phyloP scores from a whole-genome alignment of 2,329 filamentous ascomycete genomes.

The Aspergillus quadricinctus region DNA sequence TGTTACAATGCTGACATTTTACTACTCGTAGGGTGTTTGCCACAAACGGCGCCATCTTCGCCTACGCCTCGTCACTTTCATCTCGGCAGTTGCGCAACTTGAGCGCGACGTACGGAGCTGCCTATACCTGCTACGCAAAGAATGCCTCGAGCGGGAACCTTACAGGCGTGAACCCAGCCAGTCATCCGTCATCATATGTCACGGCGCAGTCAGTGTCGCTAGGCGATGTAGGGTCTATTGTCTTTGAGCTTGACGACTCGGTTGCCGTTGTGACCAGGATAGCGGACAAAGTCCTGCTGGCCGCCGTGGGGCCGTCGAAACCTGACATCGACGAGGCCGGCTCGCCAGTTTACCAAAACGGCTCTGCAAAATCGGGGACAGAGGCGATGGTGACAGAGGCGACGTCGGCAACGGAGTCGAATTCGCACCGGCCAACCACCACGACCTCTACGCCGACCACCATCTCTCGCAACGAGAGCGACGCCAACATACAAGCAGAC shows the following conservation, averaged over 20 bases:
- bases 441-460: slow-evolving; percentile 2
- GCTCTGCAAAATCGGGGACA: not conserved
- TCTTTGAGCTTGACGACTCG: slow-evolving; percentile 39
- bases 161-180: slow-evolving; percentile 40
- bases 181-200: slow-evolving; percentile 41
- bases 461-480: slow-evolving; percentile 9
- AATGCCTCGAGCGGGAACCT: slow-evolving; percentile 38
- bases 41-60: slow-evolving; percentile 43
- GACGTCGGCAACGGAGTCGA: not conserved
- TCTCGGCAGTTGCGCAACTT: slow-evolving; percentile 39
- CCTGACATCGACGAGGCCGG: slow-evolving; percentile 11
- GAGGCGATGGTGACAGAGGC: not conserved
- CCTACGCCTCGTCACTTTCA: slow-evolving; percentile 37
- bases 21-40: slow-evolving; percentile 34
- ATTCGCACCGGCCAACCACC: slow-evolving; percentile 4
- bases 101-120: slow-evolving; percentile 41
- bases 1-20: not conserved
- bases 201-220: slow-evolving; percentile 39
- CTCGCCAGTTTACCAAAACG: slow-evolving; percentile 3
- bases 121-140: slow-evolving; percentile 41
- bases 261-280: slow-evolving; percentile 41
- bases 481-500: slow-evolving; percentile 16
- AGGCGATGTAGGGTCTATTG: slow-evolving; percentile 42
- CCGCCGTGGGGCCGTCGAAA: slow-evolving; percentile 37
- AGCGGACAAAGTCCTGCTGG: slow-evolving; percentile 41